phyloP scores from a whole-genome alignment of 768 basidiomycete species.

The Crucibulum laeve region DNA sequence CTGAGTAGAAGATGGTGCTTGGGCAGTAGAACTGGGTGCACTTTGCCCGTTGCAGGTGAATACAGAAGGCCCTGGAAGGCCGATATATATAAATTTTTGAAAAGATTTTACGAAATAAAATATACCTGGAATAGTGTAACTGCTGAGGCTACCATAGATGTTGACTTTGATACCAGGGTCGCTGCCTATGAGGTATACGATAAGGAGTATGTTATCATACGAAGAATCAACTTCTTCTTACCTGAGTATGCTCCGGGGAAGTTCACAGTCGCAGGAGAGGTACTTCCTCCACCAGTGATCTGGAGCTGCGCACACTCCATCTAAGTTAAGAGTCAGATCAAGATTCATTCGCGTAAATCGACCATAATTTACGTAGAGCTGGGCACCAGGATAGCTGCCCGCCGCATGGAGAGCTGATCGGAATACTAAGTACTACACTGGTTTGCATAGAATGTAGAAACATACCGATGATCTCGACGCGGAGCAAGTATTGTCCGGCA shows the following conservation, averaged over 20 bases:
- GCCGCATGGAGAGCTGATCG: background rate
- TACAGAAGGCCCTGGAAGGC: slow-evolving; percentile 29
- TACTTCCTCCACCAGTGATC: slow-evolving; percentile 1
- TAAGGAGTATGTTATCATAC: no score
- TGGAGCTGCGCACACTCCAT: slow-evolving; percentile 3
- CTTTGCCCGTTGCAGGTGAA: slow-evolving; percentile 28
- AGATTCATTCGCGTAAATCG: background rate
- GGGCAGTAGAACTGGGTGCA: slow-evolving; percentile 4
- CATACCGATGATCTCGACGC: slow-evolving; percentile 2
- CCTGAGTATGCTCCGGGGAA: slow-evolving; percentile 3
- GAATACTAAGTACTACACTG: background rate
- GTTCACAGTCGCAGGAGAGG: slow-evolving; percentile 1
- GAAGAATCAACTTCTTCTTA: no score
- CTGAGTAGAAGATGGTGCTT: slow-evolving; percentile 9
- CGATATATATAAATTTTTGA: no score
- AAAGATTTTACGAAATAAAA: no score
- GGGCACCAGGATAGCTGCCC: slow-evolving; percentile 1
- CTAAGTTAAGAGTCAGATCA: no score
- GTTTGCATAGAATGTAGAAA: background rate
- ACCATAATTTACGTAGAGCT: slow-evolving; percentile 1
- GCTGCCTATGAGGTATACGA: no score
- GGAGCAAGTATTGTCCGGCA: slow-evolving; percentile 16
- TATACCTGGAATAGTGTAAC: no score
- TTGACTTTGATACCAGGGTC: no score
- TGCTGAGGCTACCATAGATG: no score